Evolutionary conservation across 768 basidiomycete species (phyloP), one percentile per base, ranked within the genome.

Genomic region (Xerocomus spinulosus): DNA sequence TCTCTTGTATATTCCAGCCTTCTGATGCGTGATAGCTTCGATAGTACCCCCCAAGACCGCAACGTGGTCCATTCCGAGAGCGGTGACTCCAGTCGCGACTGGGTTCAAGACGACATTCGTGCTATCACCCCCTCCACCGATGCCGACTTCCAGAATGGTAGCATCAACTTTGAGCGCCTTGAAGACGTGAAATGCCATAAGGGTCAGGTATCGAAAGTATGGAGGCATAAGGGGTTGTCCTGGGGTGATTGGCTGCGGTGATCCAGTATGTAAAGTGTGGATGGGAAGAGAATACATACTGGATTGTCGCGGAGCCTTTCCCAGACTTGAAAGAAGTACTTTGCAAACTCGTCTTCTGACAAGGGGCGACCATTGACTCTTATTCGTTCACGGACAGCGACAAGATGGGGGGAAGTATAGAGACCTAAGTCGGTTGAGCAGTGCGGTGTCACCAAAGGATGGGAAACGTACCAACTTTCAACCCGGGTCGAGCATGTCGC

Each of bases 321-420:
- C 95, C 95, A 99, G 1, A 98, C 87, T 58, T 97, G 87, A 58
- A 92, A 99, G 70, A 98, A 98, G 65, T 85, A 96, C 61, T 79
- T 83, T 12, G 92, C 77, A 66, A 99, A 99, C 28, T 82, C 69
- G 14, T 86, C 83, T 62, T 98, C 95, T 1, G 90, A 87, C 48
- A 99, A 70, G 0, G 96, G 95, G 15, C 72, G 73, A 4, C 95
- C 94, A 63, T 96, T 92, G 59, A 99, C 82, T 38, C 96, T 81
- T 60, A 99, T 95, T 32, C 96, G 79, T 70, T 99, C 96, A 21
- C 96, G 81, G 20, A 97, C 96, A 17, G 92, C 92, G 36, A 96
- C 86, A 33, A 99, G 78, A 65, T 99, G 96, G 0, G 96, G 96
- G 3, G 95, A 97, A 6, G 93, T 97, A 68, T 95, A 99, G 9